Conservation (phyloP, 176 grass and related monocot species). For the Rhipidocladum racemiflorum region DNA sequence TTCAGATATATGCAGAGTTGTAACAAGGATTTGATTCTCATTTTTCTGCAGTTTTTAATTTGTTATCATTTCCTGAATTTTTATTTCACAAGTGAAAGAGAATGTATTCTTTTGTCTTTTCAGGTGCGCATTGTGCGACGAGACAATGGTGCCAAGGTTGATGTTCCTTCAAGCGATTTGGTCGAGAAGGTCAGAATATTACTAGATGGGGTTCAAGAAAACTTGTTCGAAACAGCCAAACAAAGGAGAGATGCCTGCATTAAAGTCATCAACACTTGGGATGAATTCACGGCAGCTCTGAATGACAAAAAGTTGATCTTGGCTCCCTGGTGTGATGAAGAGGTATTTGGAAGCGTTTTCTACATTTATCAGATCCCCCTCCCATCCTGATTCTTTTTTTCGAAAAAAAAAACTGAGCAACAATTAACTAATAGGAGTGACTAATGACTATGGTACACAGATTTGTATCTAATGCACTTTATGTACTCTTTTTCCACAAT, state of each 20-base stretch:
- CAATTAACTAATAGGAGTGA: background rate
- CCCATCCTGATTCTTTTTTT: background rate
- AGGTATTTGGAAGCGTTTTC: conserved; percentile 38
- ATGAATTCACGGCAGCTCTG: conserved; percentile 70
- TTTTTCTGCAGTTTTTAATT: conserved; percentile 12
- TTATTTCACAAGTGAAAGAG: background rate
- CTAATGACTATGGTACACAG: background rate
- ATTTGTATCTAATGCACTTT: background rate
- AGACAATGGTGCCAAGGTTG: conserved; percentile 79
- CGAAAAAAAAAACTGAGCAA: background rate
- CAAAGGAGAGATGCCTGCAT: conserved; percentile 83
- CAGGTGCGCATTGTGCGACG: conserved; percentile 73
- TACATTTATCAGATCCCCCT: background rate
- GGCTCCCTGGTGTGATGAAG: conserved; percentile 89
- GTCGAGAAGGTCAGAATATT: conserved; percentile 63
- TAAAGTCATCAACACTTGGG: conserved; percentile 70
- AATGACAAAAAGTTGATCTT: conserved; percentile 71
- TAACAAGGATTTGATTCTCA: background rate
- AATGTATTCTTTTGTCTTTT: conserved; percentile 17
- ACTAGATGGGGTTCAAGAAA: conserved; percentile 59
- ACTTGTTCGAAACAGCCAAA: conserved; percentile 74
- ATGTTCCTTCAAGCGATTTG: conserved; percentile 61
- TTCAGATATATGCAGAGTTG: background rate
- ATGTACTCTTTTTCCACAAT: background rate
- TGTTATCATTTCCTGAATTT: background rate